These are phyloP conservation scores for Mucor velutinosus DNA, from an alignment of 371 early-diverging fungal genomes.

Conservation along the genomic window DNA sequence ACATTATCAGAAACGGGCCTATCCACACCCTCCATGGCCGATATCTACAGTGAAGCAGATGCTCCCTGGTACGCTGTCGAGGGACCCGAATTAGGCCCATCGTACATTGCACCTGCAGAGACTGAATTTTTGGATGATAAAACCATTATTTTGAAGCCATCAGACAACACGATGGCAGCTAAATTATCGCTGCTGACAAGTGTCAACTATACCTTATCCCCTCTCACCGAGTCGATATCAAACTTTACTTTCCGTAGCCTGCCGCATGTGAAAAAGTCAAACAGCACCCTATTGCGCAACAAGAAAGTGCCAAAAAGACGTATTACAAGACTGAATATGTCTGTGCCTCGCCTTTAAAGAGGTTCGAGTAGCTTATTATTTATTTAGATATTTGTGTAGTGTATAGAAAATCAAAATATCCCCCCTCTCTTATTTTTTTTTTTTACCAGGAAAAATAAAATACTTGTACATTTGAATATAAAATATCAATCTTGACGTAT, in stretches of 20 bases:
- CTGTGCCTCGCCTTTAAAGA: conserved; percentile 15
- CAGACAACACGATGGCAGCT: conserved; percentile 77
- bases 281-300: conserved; percentile 15
- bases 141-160: conserved; percentile 46
- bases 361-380: background rate
- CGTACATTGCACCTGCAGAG: background rate
- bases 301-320: conserved; percentile 49
- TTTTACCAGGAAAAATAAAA: background rate
- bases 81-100: conserved; percentile 16
- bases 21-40: conserved; percentile 16
- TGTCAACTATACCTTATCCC: conserved; percentile 84
- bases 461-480: background rate
- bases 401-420: conserved; percentile 3
- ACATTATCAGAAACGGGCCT: conserved; percentile 16
- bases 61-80: conserved; percentile 46
- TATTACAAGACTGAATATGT: conserved; percentile 30
- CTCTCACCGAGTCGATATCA: conserved; percentile 73
- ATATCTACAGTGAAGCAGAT: conserved; percentile 31
- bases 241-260: conserved; percentile 79
- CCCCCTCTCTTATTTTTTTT: background rate
- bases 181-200: conserved; percentile 80
- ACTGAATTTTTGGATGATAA: conserved; percentile 5
- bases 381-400: conserved; percentile 1
- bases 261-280: conserved; percentile 37
- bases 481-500: background rate